These are phyloP conservation scores for Epichloe sp. DNA, from an alignment of 2,329 filamentous ascomycete genomes.

Conservation along the genomic window DNA sequence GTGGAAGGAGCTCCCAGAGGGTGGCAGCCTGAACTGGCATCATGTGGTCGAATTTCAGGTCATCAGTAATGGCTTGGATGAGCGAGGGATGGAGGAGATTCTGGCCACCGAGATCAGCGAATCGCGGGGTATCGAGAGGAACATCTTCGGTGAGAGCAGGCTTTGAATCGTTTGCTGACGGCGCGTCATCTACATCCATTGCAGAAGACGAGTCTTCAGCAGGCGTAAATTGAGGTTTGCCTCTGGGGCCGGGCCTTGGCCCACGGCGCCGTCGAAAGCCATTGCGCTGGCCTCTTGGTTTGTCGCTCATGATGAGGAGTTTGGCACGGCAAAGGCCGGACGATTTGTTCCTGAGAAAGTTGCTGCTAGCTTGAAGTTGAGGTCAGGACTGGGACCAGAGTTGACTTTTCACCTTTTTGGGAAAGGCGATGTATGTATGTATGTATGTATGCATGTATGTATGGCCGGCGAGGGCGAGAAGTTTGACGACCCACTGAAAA, in stretches of 20 bases:
- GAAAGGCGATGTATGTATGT: not conserved
- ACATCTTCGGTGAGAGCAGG: slow-evolving; percentile 15
- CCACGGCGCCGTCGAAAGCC: slow-evolving; percentile 2
- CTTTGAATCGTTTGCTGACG: not conserved
- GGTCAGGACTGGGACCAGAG: no score
- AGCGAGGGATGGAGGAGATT: slow-evolving; percentile 31
- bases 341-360: no score
- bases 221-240: not conserved
- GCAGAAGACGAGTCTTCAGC: not conserved
- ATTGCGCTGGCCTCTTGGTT: slow-evolving; percentile 1
- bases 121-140: slow-evolving; percentile 31
- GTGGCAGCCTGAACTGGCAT: slow-evolving; percentile 42
- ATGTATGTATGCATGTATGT: not conserved
- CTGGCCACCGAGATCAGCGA: slow-evolving; percentile 28
- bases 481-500: slow-evolving; percentile 1
- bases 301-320: slow-evolving; percentile 1
- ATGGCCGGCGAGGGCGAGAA: not conserved
- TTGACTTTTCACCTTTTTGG: not conserved
- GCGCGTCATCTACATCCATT: not conserved
- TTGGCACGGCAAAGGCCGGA: not conserved
- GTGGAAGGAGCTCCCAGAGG: slow-evolving; percentile 32
- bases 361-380: no score
- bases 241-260: not conserved
- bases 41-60: slow-evolving; percentile 39
- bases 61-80: slow-evolving; percentile 33